Percentiles rank a stretch among this genome's conserved stretches.
Conservation (phyloP, 768 basidiomycete species). For the Tulasnella sp. region DNA sequence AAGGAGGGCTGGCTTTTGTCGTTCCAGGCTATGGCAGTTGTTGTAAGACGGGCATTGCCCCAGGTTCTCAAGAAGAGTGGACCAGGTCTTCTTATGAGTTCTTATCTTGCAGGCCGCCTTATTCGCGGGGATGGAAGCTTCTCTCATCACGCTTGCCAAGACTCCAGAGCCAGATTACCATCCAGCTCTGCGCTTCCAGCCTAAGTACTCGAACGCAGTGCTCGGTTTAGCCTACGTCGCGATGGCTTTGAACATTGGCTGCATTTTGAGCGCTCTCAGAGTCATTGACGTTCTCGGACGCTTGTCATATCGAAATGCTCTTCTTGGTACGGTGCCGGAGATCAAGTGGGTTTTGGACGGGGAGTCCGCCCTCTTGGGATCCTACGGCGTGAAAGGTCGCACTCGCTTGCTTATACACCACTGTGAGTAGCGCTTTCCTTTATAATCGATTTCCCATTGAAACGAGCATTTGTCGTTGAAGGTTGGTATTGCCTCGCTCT, state of each 20-base stretch:
- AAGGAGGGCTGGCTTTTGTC: background rate
- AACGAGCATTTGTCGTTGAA: background rate
- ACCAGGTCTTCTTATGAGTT: background rate
- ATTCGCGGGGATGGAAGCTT: background rate
- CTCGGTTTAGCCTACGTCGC: background rate
- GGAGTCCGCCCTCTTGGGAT: background rate
- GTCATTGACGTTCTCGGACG: background rate
- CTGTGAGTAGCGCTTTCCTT: background rate
- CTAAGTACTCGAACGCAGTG: background rate
- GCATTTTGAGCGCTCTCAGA: background rate
- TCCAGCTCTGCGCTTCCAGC: background rate
- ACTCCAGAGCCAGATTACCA: background rate
- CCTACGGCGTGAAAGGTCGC: background rate
- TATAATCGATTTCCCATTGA: background rate
- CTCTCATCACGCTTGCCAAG: background rate
- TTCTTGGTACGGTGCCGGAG: background rate
- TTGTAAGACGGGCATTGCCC: background rate
- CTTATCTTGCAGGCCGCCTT: background rate
- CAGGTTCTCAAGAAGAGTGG: background rate
- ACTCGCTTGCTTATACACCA: background rate
- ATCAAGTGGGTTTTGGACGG: background rate
- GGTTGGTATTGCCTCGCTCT: background rate
- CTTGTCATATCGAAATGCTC: background rate
- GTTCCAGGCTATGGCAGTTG: background rate
- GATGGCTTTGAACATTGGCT: background rate